Base-by-base conservation (phyloP, 345 rosid genomes). In the Abelmoschus esculentus region DNA sequence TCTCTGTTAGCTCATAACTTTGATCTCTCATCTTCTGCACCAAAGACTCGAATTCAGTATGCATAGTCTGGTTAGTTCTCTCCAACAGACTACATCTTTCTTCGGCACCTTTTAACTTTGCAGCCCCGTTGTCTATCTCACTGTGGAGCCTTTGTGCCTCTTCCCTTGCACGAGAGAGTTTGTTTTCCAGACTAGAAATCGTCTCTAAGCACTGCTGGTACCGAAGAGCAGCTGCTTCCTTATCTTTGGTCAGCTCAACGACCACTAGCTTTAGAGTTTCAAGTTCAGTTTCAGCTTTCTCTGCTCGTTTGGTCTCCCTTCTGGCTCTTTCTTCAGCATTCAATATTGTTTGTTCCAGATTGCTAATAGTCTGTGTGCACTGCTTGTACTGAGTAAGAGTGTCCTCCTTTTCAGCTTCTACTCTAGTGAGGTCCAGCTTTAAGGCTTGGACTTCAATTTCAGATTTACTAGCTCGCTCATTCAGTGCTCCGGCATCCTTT, bases 121-220 rank as follows among this genome's bases (percentile, higher is more conserved):
- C 80, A 67, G 75, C 75, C 66, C 90, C 89, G 72, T 87, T 84
- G 73, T 87, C 85, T 74, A 90, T 75, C 80, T 90, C 88, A 46
- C 74, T 80, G 71, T 78, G 83, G 34, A 95, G 92, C 85, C 88
- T 87, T 64, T 73, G 83, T 53, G 80, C 85, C 78, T 88, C 92
- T 78, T 90, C 93, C 76, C 79, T 72, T 28, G 87, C 82, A 81
- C 70, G 61, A 58, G 87, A 80, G 65, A 91, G 74, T 77, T 88
- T 82, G 74, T 66, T 83, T 83, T 91, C 93, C 76, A 95, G 81
- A 60, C 69, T 77, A 34, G 87, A 82, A 67, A 91, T 90, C 49
- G 78, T 89, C 79, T 86, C 97, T 73, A 89, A 70, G 78, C 91
- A 91, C 72, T 83, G 87, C 72, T 81, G 92, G 86, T 79, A 86